Base-by-base conservation (phyloP, 73 alveolate genomes). In the Paramecium tetraurelia region DNA sequence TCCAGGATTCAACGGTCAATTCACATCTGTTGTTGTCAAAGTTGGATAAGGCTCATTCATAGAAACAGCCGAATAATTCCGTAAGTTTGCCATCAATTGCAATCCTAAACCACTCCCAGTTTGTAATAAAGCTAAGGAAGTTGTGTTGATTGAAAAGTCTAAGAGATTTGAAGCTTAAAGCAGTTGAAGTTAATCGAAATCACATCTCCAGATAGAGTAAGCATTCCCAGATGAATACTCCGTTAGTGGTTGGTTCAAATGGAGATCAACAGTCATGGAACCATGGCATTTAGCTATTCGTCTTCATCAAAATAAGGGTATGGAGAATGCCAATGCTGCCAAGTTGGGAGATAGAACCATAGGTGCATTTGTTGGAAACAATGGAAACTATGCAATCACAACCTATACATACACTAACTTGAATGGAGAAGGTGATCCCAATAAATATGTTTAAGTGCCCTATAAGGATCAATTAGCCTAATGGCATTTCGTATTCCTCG, bases 271-370 rank as follows among this genome's bases (percentile, higher is more conserved):
- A 8, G 57, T 38, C 6, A 44, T 44, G 90, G 90, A 80, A 27
- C 90, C 90, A 80, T 80, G 90, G 90, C 90, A 80, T 80, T 80
- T 80, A 80, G 90, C 90, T 38, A 40, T 80, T 18, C 46, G 90
- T 31, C 44, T 80, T 11, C 90, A 80, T 48, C 16, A 31, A 40
- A 80, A 80, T 44, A 40, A 48, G 14, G 90, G 90, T 12, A 22
- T 27, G 43, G 90, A 80, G 18, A 80, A 80, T 80, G 90, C 76
- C 7, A 48, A 80, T 11, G 90, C 57, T 80, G 70, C 90, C 18
- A 80, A 80, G 24, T 48, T 80, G 75, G 90, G 90, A 80, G 90
- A 80, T 80, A 80, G 90, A 80, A 80, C 90, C 11, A 8, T 80
- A 12, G 90, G 75, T 14, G 76, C 57, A 11, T 80, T 33, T 33